Conservation (phyloP, 2,329 filamentous ascomycete genomes). For the Fusarium torreyae region DNA sequence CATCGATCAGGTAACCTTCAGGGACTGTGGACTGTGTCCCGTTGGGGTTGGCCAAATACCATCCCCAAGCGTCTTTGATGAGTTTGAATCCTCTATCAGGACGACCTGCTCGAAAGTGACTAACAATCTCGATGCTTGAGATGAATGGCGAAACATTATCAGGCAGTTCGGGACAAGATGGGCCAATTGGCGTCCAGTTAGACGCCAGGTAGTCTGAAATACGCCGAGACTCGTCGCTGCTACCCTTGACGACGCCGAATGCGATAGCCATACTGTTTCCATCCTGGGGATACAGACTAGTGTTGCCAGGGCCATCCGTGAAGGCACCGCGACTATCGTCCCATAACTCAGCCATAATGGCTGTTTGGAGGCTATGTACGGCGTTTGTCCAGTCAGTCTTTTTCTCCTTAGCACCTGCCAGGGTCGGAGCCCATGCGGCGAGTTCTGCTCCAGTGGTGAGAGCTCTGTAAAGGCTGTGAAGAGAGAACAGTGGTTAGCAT, state of each 20-base stretch:
- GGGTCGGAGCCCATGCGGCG: background rate
- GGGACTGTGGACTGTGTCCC: conserved; percentile 72
- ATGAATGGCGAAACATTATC: background rate
- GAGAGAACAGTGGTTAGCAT: background rate
- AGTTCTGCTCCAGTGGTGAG: background rate
- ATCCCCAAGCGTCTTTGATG: conserved; percentile 71
- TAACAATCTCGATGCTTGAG: background rate
- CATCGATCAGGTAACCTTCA: conserved; percentile 71
- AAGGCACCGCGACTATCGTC: background rate
- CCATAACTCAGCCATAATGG: background rate
- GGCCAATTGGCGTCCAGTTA: background rate
- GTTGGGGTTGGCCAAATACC: conserved; percentile 70
- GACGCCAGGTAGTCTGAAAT: background rate
- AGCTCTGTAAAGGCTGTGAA: background rate
- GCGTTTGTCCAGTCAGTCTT: background rate
- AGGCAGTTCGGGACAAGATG: background rate
- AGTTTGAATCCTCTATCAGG: conserved; percentile 68
- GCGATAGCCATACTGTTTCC: background rate
- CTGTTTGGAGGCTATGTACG: background rate
- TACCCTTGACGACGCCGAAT: background rate
- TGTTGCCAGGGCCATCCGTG: background rate
- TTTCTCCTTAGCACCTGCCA: background rate
- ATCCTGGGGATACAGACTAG: background rate
- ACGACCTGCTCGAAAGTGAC: conserved; percentile 54
- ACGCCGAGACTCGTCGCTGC: background rate